These are phyloP conservation scores for Prunus salicina DNA, from an alignment of 306 rosid genomes.

Conservation along the genomic window DNA sequence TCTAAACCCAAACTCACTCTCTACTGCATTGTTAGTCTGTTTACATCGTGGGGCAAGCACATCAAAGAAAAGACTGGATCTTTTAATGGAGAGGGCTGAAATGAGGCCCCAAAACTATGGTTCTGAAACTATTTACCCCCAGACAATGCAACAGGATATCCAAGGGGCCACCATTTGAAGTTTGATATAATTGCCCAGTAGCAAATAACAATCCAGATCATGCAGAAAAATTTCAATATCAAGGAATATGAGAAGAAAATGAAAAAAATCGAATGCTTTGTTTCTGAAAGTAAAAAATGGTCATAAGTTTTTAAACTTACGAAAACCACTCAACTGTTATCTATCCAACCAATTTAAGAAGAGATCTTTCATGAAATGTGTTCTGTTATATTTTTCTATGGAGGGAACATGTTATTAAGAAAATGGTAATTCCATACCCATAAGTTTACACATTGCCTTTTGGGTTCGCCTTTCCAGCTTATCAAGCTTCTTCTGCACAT, in stretches of 20 bases:
- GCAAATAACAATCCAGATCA: background rate
- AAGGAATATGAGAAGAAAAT: background rate
- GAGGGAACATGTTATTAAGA: background rate
- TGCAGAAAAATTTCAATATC: background rate
- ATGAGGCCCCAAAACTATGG: background rate
- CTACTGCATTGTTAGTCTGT: background rate
- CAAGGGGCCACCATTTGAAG: background rate
- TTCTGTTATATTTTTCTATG: background rate
- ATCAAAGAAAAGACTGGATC: background rate
- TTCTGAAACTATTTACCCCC: background rate
- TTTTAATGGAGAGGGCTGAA: background rate
- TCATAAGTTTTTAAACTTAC: background rate
- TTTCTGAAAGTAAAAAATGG: background rate
- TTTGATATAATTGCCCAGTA: background rate
- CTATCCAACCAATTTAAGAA: background rate
- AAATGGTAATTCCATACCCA: conserved; percentile 48
- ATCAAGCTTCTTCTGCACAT: conserved; percentile 95
- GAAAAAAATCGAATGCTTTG: background rate
- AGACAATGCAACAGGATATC: background rate
- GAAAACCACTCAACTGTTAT: background rate
- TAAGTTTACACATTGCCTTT: conserved; percentile 73
- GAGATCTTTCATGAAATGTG: background rate
- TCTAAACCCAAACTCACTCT: background rate
- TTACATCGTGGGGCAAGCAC: background rate
- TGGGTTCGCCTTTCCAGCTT: conserved; percentile 89